Conservation (phyloP, 2,329 filamentous ascomycete genomes). For the Magnaporthiopsis rhizophila region DNA sequence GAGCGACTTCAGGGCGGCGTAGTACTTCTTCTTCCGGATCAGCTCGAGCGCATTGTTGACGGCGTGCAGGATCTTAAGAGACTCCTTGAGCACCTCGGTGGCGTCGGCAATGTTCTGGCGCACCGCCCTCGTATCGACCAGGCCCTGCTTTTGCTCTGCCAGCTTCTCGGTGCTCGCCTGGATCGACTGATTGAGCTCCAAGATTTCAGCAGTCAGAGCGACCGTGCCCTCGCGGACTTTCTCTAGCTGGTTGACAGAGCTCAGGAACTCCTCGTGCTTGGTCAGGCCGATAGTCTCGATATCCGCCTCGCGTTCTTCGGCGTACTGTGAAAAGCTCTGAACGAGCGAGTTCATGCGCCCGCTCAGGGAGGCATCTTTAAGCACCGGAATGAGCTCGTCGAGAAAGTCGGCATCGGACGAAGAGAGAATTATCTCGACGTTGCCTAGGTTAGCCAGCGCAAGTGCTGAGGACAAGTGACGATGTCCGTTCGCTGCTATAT, state of each 20-base stretch:
- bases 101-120: conserved; percentile 95
- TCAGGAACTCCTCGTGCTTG: conserved; percentile 94
- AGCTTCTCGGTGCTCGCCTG: conserved; percentile 91
- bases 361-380: conserved; percentile 79
- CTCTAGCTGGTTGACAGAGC: conserved; percentile 89
- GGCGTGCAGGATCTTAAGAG: conserved; percentile 81
- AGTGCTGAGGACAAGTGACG: background rate
- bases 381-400: conserved; percentile 87
- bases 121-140: conserved; percentile 87
- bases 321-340: conserved; percentile 72
- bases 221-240: conserved; percentile 87
- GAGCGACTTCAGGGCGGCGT: conserved; percentile 84
- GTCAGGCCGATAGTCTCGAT: conserved; percentile 93
- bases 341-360: conserved; percentile 66
- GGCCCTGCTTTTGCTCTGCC: conserved; percentile 84
- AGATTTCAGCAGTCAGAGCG: conserved; percentile 78
- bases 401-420: conserved; percentile 90
- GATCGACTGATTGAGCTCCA: conserved; percentile 89
- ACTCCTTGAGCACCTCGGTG: conserved; percentile 79
- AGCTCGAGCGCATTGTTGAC: conserved; percentile 94
- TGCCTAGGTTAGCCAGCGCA: background rate
- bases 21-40: conserved; percentile 87
- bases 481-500: background rate
- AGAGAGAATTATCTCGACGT: conserved; percentile 74
- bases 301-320: conserved; percentile 77